A percentile compares a stretch with the other conserved stretches of the same genome.
Conservation (phyloP, 202 grass and related monocot genomes). For the Elaeis oleifera region DNA sequence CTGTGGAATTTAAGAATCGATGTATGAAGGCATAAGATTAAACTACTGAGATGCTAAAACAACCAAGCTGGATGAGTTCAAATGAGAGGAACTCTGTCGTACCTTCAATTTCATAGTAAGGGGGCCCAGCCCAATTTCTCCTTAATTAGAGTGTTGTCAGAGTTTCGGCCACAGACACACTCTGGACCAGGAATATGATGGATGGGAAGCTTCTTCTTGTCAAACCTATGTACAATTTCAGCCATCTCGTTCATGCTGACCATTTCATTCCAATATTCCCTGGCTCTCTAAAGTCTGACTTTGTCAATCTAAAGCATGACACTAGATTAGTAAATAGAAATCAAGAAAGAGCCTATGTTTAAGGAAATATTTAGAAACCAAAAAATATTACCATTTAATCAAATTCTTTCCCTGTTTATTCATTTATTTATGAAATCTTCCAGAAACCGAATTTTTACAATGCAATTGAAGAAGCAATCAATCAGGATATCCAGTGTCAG, state of each 20-base stretch:
- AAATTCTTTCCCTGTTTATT: no score
- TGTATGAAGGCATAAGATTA: no score
- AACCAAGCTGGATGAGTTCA: no score
- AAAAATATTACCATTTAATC: no score
- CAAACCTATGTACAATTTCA: conserved; percentile 78
- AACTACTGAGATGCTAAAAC: no score
- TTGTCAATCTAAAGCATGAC: conserved; percentile 43
- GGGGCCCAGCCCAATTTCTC: conserved; percentile 88
- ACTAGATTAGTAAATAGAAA: no score
- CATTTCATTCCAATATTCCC: conserved; percentile 93
- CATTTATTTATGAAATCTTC: no score
- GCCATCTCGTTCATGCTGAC: conserved; percentile 98
- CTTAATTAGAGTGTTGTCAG: conserved; percentile 80
- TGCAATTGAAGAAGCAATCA: conserved; percentile 5
- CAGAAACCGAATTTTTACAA: no score
- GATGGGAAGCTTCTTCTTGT: conserved; percentile 62
- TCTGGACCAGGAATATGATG: conserved; percentile 89
- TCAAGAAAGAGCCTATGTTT: no score
- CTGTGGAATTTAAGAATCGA: conserved; percentile 19
- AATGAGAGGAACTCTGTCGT: not conserved
- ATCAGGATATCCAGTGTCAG: no score
- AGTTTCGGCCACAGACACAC: conserved; percentile 75
- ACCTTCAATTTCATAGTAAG: conserved; percentile 76
- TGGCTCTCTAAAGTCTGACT: conserved; percentile 77
- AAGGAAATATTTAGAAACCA: no score